Conservation (phyloP, 2,329 filamentous ascomycete species). For the Colletotrichum gloeosporioides region DNA sequence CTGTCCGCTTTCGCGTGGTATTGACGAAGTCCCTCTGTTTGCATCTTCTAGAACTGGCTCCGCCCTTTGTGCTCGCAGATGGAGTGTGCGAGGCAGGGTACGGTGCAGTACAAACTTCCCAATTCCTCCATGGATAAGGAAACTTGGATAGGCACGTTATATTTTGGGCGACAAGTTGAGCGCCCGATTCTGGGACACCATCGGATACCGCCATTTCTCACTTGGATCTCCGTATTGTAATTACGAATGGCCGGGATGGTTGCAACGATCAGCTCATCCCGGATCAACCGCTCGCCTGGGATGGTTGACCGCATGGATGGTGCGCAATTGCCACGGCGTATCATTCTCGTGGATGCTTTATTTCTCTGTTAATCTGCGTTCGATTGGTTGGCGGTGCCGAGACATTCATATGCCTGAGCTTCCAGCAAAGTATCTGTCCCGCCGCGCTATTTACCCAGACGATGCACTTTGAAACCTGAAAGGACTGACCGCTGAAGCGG, state of each 20-base stretch:
- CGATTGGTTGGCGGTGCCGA: not conserved
- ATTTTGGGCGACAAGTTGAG: not conserved
- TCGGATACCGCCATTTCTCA: not conserved
- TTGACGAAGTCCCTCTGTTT: no score
- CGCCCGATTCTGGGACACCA: not conserved
- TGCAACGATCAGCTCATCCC: not conserved
- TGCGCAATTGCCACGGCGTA: rapidly evolving
- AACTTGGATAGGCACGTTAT: not conserved
- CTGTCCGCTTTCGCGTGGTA: not conserved
- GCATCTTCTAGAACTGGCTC: not conserved
- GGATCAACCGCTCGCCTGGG: not conserved
- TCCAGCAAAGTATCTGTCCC: not conserved
- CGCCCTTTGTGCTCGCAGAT: not conserved
- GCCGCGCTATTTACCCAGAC: not conserved
- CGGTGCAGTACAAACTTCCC: not conserved
- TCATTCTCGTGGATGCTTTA: rapidly evolving
- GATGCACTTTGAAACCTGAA: not conserved
- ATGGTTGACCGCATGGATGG: not conserved
- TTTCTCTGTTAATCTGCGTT: not conserved
- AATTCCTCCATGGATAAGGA: not conserved
- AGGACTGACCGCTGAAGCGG: not conserved
- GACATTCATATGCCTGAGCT: not conserved
- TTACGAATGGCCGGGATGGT: not conserved
- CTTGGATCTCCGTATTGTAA: not conserved
- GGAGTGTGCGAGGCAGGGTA: not conserved